Conservation (phyloP, 371 early-diverging fungal species). For the Haplosporangium sp. region DNA sequence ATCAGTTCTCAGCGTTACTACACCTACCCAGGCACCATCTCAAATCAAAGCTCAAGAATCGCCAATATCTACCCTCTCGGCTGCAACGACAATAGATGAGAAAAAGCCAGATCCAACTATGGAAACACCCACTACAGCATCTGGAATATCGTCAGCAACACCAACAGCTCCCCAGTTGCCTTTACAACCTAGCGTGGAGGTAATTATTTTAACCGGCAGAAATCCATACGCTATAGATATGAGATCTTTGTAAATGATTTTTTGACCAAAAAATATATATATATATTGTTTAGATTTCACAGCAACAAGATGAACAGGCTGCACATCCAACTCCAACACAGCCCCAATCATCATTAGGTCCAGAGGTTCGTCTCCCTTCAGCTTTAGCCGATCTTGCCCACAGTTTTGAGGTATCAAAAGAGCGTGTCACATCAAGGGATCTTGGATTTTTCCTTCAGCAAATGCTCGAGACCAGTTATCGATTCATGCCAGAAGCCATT, state of each 20-base stretch:
- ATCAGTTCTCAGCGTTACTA: slow-evolving; percentile 2
- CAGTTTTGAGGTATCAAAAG: slow-evolving; percentile 82
- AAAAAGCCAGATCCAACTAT: slow-evolving; percentile 22
- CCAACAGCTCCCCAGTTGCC: neutral
- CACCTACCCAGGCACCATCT: neutral
- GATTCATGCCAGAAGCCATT: slow-evolving; percentile 77
- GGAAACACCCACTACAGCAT: neutral
- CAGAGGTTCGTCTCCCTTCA: slow-evolving; percentile 74
- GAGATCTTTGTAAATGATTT: too few species aligned
- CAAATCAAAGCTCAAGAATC: neutral
- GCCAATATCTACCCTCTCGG: neutral
- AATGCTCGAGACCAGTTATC: slow-evolving; percentile 84
- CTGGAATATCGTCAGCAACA: slow-evolving; percentile 7
- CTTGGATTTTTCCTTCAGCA: slow-evolving; percentile 56
- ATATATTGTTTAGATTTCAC: neutral
- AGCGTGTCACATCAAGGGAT: slow-evolving; percentile 43
- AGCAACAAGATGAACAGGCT: neutral
- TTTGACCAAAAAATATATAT: neutral
- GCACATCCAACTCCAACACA: slow-evolving; percentile 24
- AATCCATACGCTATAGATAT: too few species aligned
- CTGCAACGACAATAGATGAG: neutral
- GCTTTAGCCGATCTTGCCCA: slow-evolving; percentile 80
- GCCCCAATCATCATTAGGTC: neutral
- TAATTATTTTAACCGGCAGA: neutral
- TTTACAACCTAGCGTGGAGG: neutral